These are phyloP conservation scores for Leccinum barrowsii DNA, from an alignment of 768 basidiomycete genomes.

Conservation along the genomic window DNA sequence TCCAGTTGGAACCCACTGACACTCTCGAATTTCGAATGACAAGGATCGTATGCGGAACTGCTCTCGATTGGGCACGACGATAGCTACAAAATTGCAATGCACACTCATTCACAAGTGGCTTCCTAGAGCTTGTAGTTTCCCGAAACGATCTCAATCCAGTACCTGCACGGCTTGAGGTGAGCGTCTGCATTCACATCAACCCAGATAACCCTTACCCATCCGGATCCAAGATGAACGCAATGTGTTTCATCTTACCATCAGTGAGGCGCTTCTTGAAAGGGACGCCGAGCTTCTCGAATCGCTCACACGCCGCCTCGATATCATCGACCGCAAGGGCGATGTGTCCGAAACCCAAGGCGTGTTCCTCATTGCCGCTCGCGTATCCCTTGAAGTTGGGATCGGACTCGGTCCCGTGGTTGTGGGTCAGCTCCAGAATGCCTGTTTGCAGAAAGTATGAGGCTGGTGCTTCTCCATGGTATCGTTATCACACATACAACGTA, in stretches of 20 bases:
- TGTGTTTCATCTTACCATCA: conserved; percentile 83
- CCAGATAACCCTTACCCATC: conserved; percentile 54
- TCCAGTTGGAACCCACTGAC: no score
- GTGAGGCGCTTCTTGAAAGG: conserved; percentile 82
- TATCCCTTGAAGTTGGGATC: conserved; percentile 80
- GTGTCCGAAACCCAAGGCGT: conserved; percentile 78
- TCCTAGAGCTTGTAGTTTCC: conserved; percentile 24
- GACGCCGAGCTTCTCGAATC: conserved; percentile 79
- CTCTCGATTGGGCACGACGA: background rate
- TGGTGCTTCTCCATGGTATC: background rate
- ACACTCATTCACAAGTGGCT: background rate
- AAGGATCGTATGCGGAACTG: no score
- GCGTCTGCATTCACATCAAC: background rate
- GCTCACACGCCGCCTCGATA: conserved; percentile 75
- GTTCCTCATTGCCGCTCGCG: conserved; percentile 80
- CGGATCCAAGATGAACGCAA: conserved; percentile 83
- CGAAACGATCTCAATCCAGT: conserved; percentile 60
- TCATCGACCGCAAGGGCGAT: conserved; percentile 84
- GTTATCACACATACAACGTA: conserved; percentile 14
- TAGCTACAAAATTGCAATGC: background rate
- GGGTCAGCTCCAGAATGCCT: conserved; percentile 82
- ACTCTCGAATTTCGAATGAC: no score
- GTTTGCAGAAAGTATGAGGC: background rate
- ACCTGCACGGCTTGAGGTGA: conserved; percentile 33
- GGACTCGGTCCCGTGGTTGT: conserved; percentile 88